A percentile compares a stretch with the other conserved stretches of the same genome.
Conservation (phyloP, 257 asterid genomes). For the Petunia axillaris region DNA sequence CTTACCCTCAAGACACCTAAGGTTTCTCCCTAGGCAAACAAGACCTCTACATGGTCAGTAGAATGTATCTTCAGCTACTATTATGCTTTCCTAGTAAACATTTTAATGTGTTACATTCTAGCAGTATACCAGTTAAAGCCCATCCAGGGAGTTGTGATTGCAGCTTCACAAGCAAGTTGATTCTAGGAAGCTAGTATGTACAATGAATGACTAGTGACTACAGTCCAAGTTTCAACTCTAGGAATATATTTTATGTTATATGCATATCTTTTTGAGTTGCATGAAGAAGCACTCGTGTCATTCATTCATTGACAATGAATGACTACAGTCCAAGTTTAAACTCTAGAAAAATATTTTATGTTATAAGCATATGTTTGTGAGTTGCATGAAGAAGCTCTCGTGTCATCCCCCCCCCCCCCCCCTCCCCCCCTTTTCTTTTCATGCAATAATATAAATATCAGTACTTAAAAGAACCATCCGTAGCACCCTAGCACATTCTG, state of each 20-base stretch:
- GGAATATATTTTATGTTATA: not conserved
- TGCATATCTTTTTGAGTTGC: not conserved
- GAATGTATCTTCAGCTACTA: not conserved
- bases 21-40: too few relatives aligned
- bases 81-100: not conserved
- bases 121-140: conserved; percentile 3
- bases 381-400: not conserved
- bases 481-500: not conserved
- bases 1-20: too few relatives aligned
- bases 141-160: not conserved
- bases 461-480: not conserved
- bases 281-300: not conserved
- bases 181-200: not conserved
- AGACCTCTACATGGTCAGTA: not conserved
- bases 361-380: not conserved
- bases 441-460: not conserved
- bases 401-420: not conserved
- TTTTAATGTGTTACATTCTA: conserved; percentile 7
- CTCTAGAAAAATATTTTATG: not conserved
- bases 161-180: conserved; percentile 14
- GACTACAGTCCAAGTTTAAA: not conserved
- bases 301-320: not conserved
- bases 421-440: not conserved
- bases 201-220: not conserved
- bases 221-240: not conserved